phyloP scores from a whole-genome alignment of 352 stramenopile species.

The Halophytophthora polymorphica region DNA sequence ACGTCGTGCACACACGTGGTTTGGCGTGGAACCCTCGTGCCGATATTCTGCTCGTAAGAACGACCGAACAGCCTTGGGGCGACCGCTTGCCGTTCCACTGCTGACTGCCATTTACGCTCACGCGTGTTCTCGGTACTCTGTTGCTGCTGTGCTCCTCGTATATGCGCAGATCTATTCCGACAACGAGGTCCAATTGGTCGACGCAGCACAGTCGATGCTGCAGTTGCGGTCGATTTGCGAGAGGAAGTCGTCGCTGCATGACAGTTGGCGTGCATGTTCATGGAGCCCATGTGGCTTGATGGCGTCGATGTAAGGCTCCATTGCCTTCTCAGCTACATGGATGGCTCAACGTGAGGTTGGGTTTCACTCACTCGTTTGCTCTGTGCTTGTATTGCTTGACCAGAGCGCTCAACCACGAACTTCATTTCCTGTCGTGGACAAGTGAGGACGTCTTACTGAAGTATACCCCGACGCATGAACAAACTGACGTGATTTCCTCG shows the following conservation, averaged over 20 bases:
- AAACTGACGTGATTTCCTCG: constrained; percentile 12
- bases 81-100: too few relatives aligned
- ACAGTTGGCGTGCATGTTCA: constrained; percentile 23
- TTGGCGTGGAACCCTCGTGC: constrained; percentile 33
- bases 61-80: background rate
- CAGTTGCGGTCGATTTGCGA: constrained; percentile 15
- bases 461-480: constrained; percentile 10
- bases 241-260: constrained; percentile 2
- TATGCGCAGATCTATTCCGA: constrained; percentile 28
- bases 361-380: constrained; percentile 1
- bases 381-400: background rate
- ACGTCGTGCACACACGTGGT: constrained; percentile 18
- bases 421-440: constrained; percentile 32
- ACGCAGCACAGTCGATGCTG: constrained; percentile 10
- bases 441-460: constrained; percentile 12
- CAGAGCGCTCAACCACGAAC: constrained; percentile 15
- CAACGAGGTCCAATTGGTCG: constrained; percentile 25
- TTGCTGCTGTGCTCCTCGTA: background rate
- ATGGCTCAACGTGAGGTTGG: background rate
- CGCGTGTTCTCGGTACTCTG: background rate
- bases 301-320: constrained; percentile 31
- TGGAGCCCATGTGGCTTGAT: constrained; percentile 47
- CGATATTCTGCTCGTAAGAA: constrained; percentile 32
- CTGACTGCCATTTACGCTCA: background rate
- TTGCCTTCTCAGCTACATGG: background rate